These are phyloP conservation scores for Trifolium repens DNA, from an alignment of 306 rosid species.

Conservation along the genomic window DNA sequence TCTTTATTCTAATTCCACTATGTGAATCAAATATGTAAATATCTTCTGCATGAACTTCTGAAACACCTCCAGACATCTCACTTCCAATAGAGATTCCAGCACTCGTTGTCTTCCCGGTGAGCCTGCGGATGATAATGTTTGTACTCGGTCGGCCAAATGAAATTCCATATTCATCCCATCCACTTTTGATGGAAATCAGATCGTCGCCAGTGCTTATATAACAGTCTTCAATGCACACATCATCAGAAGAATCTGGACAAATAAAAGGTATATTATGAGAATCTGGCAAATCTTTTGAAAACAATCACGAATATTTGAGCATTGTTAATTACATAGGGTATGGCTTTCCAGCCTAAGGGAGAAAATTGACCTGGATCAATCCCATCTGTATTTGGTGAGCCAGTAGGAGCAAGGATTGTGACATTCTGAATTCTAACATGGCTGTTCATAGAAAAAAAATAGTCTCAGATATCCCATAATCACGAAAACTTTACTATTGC, in stretches of 20 bases:
- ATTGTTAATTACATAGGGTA: conserved; percentile 7
- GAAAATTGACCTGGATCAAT: conserved; percentile 70
- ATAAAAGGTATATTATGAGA: conserved; percentile 39
- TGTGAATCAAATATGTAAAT: conserved; percentile 56
- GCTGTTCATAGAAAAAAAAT: conserved; percentile 69
- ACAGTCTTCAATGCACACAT: conserved; percentile 81
- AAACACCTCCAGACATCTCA: conserved; percentile 89
- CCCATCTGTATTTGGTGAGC: conserved; percentile 78
- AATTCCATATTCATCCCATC: conserved; percentile 84
- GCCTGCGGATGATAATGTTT: conserved; percentile 58
- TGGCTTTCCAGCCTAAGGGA: conserved; percentile 9
- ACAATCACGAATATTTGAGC: conserved; percentile 5
- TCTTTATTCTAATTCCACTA: conserved; percentile 62
- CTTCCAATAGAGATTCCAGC: conserved; percentile 80
- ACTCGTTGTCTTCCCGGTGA: conserved; percentile 56
- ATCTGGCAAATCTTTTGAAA: neutral
- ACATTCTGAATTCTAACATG: conserved; percentile 62
- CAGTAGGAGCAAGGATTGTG: conserved; percentile 68
- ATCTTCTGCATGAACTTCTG: conserved; percentile 68
- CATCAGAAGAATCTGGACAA: conserved; percentile 67
- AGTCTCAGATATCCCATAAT: conserved; percentile 55
- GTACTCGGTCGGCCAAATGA: conserved; percentile 71
- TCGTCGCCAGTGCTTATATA: conserved; percentile 84
- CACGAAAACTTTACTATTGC: conserved; percentile 56
- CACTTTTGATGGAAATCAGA: conserved; percentile 74